Conservation (phyloP, 495 filamentous ascomycete genomes). For the Neurospora intermedia region DNA sequence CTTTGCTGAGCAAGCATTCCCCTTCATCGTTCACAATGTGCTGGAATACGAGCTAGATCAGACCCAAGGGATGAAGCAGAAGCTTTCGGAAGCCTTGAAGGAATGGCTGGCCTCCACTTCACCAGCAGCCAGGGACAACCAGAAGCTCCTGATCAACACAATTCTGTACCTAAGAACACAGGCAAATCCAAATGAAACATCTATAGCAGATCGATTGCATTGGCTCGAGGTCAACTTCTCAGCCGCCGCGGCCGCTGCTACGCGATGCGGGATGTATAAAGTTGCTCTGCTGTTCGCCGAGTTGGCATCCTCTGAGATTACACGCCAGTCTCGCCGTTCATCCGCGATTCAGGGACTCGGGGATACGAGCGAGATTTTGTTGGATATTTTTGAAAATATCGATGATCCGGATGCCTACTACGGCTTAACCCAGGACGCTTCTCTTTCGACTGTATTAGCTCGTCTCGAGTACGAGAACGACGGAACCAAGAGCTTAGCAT, state of each 20-base stretch:
- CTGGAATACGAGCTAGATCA: constrained; percentile 44
- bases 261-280: constrained; percentile 72
- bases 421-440: constrained; percentile 72
- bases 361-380: constrained; percentile 54
- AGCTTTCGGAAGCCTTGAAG: constrained; percentile 38
- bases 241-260: constrained; percentile 65
- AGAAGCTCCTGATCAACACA: constrained; percentile 57
- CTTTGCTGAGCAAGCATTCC: constrained; percentile 61
- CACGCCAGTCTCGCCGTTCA: constrained; percentile 53
- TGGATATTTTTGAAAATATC: constrained; percentile 77
- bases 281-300: constrained; percentile 79
- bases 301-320: constrained; percentile 45
- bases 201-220: constrained; percentile 61
- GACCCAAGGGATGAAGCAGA: constrained; percentile 35
- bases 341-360: constrained; percentile 43
- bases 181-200: constrained; percentile 59
- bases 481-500: constrained; percentile 78
- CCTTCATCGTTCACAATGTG: constrained; percentile 71
- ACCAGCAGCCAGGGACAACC: constrained; percentile 32
- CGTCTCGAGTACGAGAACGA: constrained; percentile 86
- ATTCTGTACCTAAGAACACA: constrained; percentile 86
- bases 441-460: constrained; percentile 62
- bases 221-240: constrained; percentile 82
- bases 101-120: constrained; percentile 38
- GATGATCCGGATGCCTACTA: constrained; percentile 96